These are phyloP conservation scores for Hippophae tibetana DNA, from an alignment of 306 rosid genomes.

Conservation along the genomic window DNA sequence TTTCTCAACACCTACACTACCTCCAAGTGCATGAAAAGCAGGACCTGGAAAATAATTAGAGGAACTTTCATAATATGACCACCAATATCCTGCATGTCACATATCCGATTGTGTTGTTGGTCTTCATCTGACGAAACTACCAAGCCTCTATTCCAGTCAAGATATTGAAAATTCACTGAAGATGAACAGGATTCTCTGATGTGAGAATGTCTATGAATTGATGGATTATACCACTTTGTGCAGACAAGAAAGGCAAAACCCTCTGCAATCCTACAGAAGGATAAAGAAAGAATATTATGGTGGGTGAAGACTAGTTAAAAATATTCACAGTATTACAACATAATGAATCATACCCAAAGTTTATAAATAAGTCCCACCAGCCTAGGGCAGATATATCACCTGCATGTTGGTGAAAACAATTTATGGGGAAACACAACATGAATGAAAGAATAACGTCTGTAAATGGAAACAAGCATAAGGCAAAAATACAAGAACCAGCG, in stretches of 20 bases:
- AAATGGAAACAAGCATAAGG: too few species aligned
- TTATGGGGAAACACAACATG: not conserved
- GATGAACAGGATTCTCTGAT: slow-evolving; percentile 53
- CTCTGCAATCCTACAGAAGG: slow-evolving; percentile 74
- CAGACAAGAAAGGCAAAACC: slow-evolving; percentile 94
- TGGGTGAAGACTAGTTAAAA: slow-evolving; percentile 6
- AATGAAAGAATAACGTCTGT: not conserved
- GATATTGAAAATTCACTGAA: slow-evolving; percentile 47
- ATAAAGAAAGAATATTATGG: slow-evolving; percentile 17
- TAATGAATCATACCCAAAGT: slow-evolving; percentile 48
- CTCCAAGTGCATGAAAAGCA: slow-evolving; percentile 80
- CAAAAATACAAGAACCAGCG: too few species aligned
- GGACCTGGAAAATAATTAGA: slow-evolving; percentile 56
- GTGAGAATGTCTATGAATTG: slow-evolving; percentile 60
- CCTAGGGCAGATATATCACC: slow-evolving; percentile 85
- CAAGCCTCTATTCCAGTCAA: slow-evolving; percentile 64
- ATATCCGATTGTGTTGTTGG: slow-evolving; percentile 35
- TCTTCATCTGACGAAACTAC: slow-evolving; percentile 62
- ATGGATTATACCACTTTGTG: slow-evolving; percentile 93
- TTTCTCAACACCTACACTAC: slow-evolving; percentile 24
- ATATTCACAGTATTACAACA: slow-evolving; percentile 7
- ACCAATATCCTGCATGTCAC: slow-evolving; percentile 74
- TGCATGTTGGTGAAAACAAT: slow-evolving; percentile 26
- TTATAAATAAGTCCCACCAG: slow-evolving; percentile 98
- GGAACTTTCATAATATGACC: slow-evolving; percentile 93